Percentiles rank a stretch among this genome's conserved stretches.
Evolutionary conservation across 2,329 filamentous ascomycete genomes (phyloP).

Genomic region (Helotiales sp.): DNA sequence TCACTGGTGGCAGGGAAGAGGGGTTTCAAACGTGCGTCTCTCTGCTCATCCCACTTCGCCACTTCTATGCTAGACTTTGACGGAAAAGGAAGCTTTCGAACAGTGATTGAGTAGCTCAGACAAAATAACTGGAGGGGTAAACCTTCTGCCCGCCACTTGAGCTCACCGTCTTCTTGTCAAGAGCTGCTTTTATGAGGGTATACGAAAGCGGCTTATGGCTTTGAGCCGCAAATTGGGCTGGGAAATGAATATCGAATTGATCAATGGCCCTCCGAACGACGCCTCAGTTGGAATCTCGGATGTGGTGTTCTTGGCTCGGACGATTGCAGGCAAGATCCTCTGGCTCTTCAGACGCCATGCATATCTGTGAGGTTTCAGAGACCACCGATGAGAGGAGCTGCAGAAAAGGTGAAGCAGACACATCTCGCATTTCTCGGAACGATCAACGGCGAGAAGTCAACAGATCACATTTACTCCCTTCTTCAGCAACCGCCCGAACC

Average conservation of each 20-base stretch:
- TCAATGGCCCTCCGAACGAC: neutral
- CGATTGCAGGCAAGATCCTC: neutral
- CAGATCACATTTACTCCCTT: neutral
- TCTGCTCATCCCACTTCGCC: neutral
- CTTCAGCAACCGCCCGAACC: neutral
- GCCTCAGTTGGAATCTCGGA: neutral
- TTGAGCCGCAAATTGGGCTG: neutral
- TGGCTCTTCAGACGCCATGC: neutral
- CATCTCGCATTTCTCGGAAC: neutral
- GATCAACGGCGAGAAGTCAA: neutral
- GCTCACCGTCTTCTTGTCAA: neutral
- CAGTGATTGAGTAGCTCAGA: too few species aligned
- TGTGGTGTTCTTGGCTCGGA: neutral
- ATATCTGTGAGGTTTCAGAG: neutral
- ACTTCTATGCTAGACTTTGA: neutral
- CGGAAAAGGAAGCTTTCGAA: neutral
- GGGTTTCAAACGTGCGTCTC: constrained; percentile 2
- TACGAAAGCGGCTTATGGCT: neutral
- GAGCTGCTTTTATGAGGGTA: neutral
- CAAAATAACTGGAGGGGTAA: neutral
- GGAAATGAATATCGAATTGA: neutral
- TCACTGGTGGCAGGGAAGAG: neutral
- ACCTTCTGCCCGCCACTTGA: neutral
- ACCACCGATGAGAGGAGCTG: neutral
- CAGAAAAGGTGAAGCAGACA: neutral